These are phyloP conservation scores for Botryotinia calthae DNA, from an alignment of 2,329 filamentous ascomycete genomes.

Conservation along the genomic window DNA sequence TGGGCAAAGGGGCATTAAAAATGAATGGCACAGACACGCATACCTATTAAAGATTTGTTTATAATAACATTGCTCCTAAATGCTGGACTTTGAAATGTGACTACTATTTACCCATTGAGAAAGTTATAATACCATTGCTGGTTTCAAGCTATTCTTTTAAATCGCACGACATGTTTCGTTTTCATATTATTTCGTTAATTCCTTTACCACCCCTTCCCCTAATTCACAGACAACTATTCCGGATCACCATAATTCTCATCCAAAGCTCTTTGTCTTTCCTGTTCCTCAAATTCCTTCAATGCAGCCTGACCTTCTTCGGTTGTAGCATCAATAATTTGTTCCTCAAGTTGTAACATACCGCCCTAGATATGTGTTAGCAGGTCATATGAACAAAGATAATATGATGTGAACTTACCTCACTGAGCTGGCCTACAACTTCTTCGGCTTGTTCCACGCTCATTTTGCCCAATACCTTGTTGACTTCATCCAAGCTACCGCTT, in stretches of 20 bases:
- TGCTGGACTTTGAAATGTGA: constrained; percentile 7
- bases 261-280: constrained; percentile 41
- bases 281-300: constrained; percentile 70
- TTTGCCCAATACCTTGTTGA: constrained; percentile 82
- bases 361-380: constrained; percentile 47
- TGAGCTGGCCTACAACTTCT: constrained; percentile 75
- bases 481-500: constrained; percentile 83
- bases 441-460: constrained; percentile 89
- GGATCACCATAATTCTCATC: constrained; percentile 39
- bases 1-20: constrained; percentile 38
- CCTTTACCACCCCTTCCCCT: neutral
- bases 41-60: constrained; percentile 4
- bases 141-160: neutral
- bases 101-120: constrained; percentile 7
- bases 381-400: neutral
- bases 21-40: constrained; percentile 35
- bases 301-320: constrained; percentile 80
- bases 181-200: neutral
- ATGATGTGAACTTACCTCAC: constrained; percentile 55
- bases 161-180: neutral
- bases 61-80: constrained; percentile 13
- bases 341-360: constrained; percentile 85
- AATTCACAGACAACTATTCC: constrained; percentile 31
- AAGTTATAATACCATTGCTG: neutral
- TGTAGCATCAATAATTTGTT: constrained; percentile 92